Evolutionary conservation across 306 rosid genomes (phyloP).

Genomic region (Cucurbita pepo): DNA sequence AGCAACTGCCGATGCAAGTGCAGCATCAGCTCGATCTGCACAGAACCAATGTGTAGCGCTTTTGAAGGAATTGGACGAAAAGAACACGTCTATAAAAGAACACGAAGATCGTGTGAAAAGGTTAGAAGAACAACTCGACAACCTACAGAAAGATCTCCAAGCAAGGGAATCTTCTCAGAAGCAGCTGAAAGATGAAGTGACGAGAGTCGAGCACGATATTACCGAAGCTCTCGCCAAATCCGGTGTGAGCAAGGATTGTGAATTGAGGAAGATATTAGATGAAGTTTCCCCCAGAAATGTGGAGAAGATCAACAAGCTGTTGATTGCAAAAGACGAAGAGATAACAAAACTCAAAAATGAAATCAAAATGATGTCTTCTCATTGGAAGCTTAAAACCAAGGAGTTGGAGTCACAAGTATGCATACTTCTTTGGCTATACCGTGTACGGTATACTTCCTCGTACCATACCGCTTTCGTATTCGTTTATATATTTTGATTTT

Average conservation of each 20-base stretch:
- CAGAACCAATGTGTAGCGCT: conserved; percentile 47
- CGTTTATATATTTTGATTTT: conserved; percentile 12
- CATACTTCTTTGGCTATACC: neutral
- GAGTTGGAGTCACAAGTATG: conserved; percentile 91
- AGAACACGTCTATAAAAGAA: conserved; percentile 50
- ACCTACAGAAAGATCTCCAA: conserved; percentile 65
- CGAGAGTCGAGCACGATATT: conserved; percentile 71
- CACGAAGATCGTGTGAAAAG: conserved; percentile 59
- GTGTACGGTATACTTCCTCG: neutral
- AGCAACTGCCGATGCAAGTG: conserved; percentile 74
- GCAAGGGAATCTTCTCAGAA: conserved; percentile 83
- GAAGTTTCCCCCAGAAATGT: conserved; percentile 78
- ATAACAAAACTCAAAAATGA: conserved; percentile 62
- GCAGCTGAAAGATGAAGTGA: conserved; percentile 73
- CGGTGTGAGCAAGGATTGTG: conserved; percentile 52
- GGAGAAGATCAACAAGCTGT: conserved; percentile 56
- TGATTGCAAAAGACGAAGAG: conserved; percentile 67
- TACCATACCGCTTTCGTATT: neutral
- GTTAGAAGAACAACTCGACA: conserved; percentile 73
- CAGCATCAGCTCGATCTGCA: conserved; percentile 71
- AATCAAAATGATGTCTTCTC: conserved; percentile 61
- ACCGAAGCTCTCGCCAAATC: conserved; percentile 60
- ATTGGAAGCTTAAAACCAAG: conserved; percentile 84
- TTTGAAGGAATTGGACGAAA: conserved; percentile 59
- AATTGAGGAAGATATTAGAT: conserved; percentile 55